phyloP scores from a whole-genome alignment of 306 rosid species.

The Corylus heterophylla region DNA sequence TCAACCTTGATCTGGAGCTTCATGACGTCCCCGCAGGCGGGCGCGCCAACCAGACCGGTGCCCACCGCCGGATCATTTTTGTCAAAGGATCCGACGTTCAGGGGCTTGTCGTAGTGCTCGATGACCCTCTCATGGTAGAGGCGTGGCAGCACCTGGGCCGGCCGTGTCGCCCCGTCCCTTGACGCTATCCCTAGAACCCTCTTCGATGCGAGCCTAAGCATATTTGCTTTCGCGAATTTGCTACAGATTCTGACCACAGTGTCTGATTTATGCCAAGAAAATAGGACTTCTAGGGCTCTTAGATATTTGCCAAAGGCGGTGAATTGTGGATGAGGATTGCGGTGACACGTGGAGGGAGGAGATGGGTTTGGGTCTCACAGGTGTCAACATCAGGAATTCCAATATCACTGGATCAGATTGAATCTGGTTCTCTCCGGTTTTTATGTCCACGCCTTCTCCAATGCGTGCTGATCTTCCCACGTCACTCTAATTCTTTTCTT shows the following conservation, averaged over 20 bases:
- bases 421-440: background rate
- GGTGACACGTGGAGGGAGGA: background rate
- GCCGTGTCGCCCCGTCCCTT: slow-evolving; percentile 28
- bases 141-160: slow-evolving; percentile 47
- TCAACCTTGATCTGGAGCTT: slow-evolving; percentile 91
- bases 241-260: no score
- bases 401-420: slow-evolving; percentile 2
- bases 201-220: slow-evolving; percentile 62
- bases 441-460: background rate
- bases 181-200: slow-evolving; percentile 51
- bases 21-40: slow-evolving; percentile 95
- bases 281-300: background rate
- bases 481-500: background rate
- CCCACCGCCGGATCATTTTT: slow-evolving; percentile 79
- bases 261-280: background rate
- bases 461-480: background rate
- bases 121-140: slow-evolving; percentile 82
- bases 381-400: background rate
- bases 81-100: slow-evolving; percentile 83
- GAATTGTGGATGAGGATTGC: background rate
- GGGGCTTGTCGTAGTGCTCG: slow-evolving; percentile 84
- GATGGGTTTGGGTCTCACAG: background rate
- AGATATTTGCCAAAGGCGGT: background rate
- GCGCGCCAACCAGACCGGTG: slow-evolving; percentile 87
- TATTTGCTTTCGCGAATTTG: slow-evolving; percentile 9